Evolutionary conservation across 1,139 yeast species (phyloP).

Genomic region (Pichia sp.): DNA sequence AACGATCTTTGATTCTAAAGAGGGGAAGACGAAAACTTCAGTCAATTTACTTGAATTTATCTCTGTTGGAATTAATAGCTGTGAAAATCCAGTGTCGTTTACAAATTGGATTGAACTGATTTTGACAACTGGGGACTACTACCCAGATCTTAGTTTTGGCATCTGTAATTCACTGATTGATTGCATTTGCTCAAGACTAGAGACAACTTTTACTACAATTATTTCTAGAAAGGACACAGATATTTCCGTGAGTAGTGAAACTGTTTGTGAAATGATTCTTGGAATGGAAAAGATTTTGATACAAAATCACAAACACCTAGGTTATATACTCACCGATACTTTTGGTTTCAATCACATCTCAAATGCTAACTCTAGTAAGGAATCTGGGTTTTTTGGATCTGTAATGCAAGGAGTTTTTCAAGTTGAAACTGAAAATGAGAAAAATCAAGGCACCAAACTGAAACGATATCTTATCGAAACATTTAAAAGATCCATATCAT

Average conservation of each 20-base stretch:
- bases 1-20: constrained; percentile 17
- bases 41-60: constrained; percentile 24
- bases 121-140: constrained; percentile 18
- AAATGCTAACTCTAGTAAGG: constrained; percentile 15
- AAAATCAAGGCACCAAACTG: constrained; percentile 48
- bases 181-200: constrained; percentile 42
- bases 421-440: constrained; percentile 59
- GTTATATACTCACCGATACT: constrained; percentile 17
- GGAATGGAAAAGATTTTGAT: constrained; percentile 61
- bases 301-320: constrained; percentile 52
- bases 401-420: constrained; percentile 85
- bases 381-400: constrained; percentile 60
- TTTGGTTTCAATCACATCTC: constrained; percentile 24
- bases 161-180: constrained; percentile 44
- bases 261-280: constrained; percentile 46
- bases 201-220: constrained; percentile 12
- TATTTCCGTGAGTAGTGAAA: constrained; percentile 34
- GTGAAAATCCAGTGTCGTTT: constrained; percentile 19
- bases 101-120: constrained; percentile 24
- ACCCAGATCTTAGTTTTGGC: constrained; percentile 35
- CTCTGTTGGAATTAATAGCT: constrained; percentile 19
- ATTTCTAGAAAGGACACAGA: constrained; percentile 1
- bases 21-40: constrained; percentile 4
- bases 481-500: constrained; percentile 51
- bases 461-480: constrained; percentile 52